phyloP scores from a whole-genome alignment of 257 asterid genomes.

The Handroanthus guayacan region DNA sequence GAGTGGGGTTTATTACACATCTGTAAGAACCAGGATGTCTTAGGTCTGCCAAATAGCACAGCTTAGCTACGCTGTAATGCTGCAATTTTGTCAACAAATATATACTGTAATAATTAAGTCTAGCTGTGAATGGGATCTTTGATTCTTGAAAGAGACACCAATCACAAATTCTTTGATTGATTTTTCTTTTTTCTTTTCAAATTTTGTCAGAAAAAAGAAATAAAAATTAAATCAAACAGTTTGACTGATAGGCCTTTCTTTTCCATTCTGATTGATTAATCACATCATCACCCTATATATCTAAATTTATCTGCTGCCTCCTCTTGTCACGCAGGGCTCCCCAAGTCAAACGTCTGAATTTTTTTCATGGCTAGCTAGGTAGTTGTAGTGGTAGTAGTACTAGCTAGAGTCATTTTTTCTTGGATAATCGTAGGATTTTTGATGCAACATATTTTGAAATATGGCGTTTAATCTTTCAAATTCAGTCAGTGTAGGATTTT shows the following conservation, averaged over 20 bases:
- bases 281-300: constrained; percentile 34
- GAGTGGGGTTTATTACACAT: too few species aligned
- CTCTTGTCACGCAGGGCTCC: background rate
- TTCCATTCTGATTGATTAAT: constrained; percentile 32
- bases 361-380: background rate
- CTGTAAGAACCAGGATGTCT: background rate
- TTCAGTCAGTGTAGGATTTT: too few species aligned
- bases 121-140: background rate
- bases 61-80: constrained; percentile 11
- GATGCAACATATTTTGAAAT: too few species aligned
- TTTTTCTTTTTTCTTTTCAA: background rate
- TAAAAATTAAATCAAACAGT: too few species aligned
- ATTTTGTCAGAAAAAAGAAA: constrained; percentile 37
- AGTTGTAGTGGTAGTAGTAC: background rate
- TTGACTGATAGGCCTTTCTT: constrained; percentile 31
- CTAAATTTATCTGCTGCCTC: background rate
- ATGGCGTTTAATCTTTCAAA: background rate
- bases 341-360: constrained; percentile 27
- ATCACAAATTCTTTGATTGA: constrained; percentile 37
- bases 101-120: too few species aligned
- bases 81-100: constrained; percentile 31
- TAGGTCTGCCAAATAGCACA: constrained; percentile 29
- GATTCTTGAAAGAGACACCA: constrained; percentile 17
- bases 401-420: background rate
- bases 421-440: background rate